Base-by-base conservation (phyloP, 2,329 filamentous ascomycete genomes). In the Tolypocladium inflatum region DNA sequence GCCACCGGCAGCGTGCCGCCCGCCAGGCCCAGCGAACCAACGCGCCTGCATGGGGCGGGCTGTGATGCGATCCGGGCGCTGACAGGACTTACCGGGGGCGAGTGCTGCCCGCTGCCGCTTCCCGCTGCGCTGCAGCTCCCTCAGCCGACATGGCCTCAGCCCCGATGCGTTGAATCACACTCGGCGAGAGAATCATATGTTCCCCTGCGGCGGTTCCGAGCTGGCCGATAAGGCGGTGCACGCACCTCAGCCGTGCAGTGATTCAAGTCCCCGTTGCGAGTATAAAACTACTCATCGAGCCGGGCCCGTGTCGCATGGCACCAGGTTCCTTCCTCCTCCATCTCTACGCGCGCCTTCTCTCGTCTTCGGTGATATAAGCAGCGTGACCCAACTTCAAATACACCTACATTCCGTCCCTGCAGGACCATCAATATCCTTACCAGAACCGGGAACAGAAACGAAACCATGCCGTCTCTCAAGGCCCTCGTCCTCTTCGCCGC, bases 401-500 rank as follows among this genome's bases (percentile, higher is more conserved):
- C 13, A 30, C 45, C 23, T 30, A 4, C 17, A 3, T 33, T 33
- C 26, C 17, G 11, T 11, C 26, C 48, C 48, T 50, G 15, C 17
- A 19, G 13, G 17, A 19, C 45, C 23, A 19, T 33, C 23, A 10
- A 10, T 11, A 50, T 50, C 17, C 45, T 33, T 50, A 30, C 30
- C 17, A 55, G n/a, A 43, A 37, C 17, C 26, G 17, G 9, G n/a
- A 10, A 2, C 19, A 13, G n/a, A 8, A 33, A 35, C 6, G 8
- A 21, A 13, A 51, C 39, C 30, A 45, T 33, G 54, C 56, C 55
- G 26, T 52, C 57, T 48, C 23, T 57, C 55, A 13, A 53, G 35
- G 38, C 50, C 37, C 30, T 59, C 54, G 15, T 54, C 48, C 51
- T 61, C 55, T 33, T 59, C 45, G 43, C 54, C 55, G 10, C 41